Percentiles rank a stretch among this genome's conserved stretches.
Evolutionary conservation across 495 filamentous ascomycete genomes (phyloP).

Genomic region (Daldinia caldariorum): DNA sequence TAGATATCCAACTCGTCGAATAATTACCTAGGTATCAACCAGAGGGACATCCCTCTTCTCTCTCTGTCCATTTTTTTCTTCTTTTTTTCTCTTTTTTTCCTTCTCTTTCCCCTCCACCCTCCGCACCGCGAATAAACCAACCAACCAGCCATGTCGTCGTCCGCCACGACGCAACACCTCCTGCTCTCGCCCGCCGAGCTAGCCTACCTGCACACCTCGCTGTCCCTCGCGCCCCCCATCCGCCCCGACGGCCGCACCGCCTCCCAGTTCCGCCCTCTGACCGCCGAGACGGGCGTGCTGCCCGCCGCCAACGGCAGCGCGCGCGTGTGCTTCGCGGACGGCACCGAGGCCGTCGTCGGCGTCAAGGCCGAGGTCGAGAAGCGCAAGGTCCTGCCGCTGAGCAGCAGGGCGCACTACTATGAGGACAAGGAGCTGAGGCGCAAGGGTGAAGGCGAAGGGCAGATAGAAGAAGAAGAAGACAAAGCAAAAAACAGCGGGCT

Average conservation of each 20-base stretch:
- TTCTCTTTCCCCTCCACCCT: background rate
- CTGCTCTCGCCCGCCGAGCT: constrained; percentile 95
- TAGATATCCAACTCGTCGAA: background rate
- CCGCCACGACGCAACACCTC: constrained; percentile 56
- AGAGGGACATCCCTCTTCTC: background rate
- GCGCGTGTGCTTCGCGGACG: constrained; percentile 91
- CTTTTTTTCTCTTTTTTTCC: background rate
- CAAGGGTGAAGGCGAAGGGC: constrained; percentile 41
- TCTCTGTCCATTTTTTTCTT: background rate
- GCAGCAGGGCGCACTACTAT: constrained; percentile 25
- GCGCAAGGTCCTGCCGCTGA: constrained; percentile 30
- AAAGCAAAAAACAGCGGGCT: too few species aligned
- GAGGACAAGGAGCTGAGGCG: constrained; percentile 45
- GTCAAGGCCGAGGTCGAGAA: constrained; percentile 91
- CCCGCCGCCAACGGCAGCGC: constrained; percentile 91
- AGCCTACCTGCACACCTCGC: constrained; percentile 91
- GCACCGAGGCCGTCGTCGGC: constrained; percentile 93
- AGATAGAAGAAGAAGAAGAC: constrained; percentile 37
- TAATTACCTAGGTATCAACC: background rate
- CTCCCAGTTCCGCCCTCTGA: constrained; percentile 87
- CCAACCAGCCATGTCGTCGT: constrained; percentile 39
- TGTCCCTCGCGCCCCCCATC: constrained; percentile 79
- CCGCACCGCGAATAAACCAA: background rate
- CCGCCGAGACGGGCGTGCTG: constrained; percentile 88
- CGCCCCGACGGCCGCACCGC: constrained; percentile 86